Conservation (phyloP, 768 basidiomycete genomes). For the Mycena chlorophos region DNA sequence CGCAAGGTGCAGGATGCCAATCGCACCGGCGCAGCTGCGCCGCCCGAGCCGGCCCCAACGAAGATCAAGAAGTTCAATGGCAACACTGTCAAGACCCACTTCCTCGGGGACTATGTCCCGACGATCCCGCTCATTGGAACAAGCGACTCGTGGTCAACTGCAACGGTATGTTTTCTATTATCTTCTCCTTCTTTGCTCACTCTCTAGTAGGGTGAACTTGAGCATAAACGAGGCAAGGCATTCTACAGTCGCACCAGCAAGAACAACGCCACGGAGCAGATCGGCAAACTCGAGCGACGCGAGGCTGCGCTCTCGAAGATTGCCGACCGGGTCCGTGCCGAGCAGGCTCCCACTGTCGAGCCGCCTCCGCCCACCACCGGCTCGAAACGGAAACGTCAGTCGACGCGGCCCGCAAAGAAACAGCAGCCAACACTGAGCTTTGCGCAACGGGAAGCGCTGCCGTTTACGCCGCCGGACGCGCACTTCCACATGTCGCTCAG, state of each 20-base stretch:
- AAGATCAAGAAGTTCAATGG: conserved; percentile 21
- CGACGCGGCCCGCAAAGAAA: neutral
- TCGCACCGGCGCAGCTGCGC: conserved; percentile 9
- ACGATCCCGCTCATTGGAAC: conserved; percentile 29
- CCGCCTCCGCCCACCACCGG: neutral
- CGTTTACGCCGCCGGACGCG: neutral
- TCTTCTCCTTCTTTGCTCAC: neutral
- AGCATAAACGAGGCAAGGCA: conserved; percentile 28
- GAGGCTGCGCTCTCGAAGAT: neutral
- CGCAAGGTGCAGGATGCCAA: conserved; percentile 6
- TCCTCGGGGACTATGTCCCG: conserved; percentile 29
- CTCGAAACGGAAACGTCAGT: neutral
- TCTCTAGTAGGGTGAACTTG: conserved; percentile 34
- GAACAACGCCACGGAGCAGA: conserved; percentile 2
- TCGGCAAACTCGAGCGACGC: neutral
- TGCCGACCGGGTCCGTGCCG: neutral
- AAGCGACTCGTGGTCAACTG: conserved; percentile 33
- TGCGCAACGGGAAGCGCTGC: neutral
- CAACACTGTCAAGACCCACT: conserved; percentile 25
- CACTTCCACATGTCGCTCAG: neutral
- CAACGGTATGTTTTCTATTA: conserved; percentile 25
- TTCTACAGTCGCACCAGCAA: conserved; percentile 1
- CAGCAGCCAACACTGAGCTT: too few species aligned
- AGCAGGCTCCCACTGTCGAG: neutral
- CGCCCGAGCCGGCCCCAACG: neutral